phyloP scores from a whole-genome alignment of 2,329 filamentous ascomycete species.

The Fusarium irregulare region DNA sequence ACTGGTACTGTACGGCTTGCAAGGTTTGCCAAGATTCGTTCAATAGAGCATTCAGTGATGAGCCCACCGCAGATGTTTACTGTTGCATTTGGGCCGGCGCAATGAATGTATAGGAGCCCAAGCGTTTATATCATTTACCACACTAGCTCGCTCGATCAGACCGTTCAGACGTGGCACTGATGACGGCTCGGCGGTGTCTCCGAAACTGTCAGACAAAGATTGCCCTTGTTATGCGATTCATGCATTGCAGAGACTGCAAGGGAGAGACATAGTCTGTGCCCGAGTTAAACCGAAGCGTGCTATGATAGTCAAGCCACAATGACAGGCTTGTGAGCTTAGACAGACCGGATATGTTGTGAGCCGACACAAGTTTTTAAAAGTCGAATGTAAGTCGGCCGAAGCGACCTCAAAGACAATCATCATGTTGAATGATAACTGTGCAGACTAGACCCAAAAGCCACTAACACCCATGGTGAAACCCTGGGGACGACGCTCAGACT shows the following conservation, averaged over 20 bases:
- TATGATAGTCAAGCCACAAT: not conserved
- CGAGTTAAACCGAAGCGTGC: not conserved
- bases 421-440: constrained; percentile 3
- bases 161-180: not conserved
- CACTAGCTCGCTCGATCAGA: not conserved
- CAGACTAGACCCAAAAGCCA: constrained; percentile 24
- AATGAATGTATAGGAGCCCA: not conserved
- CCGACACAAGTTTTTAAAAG: constrained; percentile 1
- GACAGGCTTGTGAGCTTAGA: not conserved
- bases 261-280: not conserved
- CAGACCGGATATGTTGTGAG: constrained; percentile 21
- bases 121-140: not conserved
- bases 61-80: not conserved
- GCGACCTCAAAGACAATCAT: not conserved
- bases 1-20: not conserved
- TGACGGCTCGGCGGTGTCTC: not conserved
- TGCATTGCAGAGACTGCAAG: not conserved
- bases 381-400: constrained; percentile 11
- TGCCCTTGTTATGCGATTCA: constrained; percentile 7
- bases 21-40: not conserved
- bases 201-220: not conserved
- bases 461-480: constrained; percentile 44
- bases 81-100: not conserved
- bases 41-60: not conserved
- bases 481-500: constrained; percentile 33